These are phyloP conservation scores for Citrus trifoliata DNA, from an alignment of 345 rosid genomes.

Conservation along the genomic window DNA sequence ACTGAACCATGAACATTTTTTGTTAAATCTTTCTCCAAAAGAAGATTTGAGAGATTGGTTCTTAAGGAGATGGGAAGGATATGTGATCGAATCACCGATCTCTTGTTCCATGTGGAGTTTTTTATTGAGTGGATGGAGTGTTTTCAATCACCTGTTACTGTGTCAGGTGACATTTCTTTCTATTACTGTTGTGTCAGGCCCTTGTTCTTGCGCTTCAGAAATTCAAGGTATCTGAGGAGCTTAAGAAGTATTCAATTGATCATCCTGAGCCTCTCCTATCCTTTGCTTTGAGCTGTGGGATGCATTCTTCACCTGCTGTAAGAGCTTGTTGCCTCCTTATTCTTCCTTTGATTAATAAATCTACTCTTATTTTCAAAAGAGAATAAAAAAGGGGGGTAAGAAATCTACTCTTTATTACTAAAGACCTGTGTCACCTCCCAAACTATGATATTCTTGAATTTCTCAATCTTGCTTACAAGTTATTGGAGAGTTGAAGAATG, in stretches of 20 bases:
- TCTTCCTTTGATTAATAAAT: not conserved
- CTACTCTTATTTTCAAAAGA: too few relatives aligned
- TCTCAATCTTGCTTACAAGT: not conserved
- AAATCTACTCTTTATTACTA: not conserved
- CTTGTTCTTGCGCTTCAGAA: slow-evolving; percentile 53
- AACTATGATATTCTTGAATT: not conserved
- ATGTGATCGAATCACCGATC: not conserved
- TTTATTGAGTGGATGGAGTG: not conserved
- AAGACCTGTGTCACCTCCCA: not conserved
- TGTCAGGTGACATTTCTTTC: not conserved
- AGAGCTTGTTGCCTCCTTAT: slow-evolving; percentile 15
- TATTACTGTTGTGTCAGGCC: slow-evolving; percentile 33
- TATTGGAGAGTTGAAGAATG: not conserved
- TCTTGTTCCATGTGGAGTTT: not conserved
- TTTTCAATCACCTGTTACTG: not conserved
- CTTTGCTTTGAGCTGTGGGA: slow-evolving; percentile 59
- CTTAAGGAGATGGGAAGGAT: not conserved
- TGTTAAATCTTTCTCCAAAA: not conserved
- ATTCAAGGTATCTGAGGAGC: slow-evolving; percentile 48
- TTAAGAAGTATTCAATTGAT: slow-evolving; percentile 44
- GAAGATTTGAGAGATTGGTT: not conserved
- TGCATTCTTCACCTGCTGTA: slow-evolving; percentile 74
- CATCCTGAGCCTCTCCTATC: slow-evolving; percentile 56
- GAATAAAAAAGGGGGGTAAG: not conserved
- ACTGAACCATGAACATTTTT: not conserved